phyloP scores from a whole-genome alignment of 2,329 filamentous ascomycete species.

The Salinomyces thailandicus region DNA sequence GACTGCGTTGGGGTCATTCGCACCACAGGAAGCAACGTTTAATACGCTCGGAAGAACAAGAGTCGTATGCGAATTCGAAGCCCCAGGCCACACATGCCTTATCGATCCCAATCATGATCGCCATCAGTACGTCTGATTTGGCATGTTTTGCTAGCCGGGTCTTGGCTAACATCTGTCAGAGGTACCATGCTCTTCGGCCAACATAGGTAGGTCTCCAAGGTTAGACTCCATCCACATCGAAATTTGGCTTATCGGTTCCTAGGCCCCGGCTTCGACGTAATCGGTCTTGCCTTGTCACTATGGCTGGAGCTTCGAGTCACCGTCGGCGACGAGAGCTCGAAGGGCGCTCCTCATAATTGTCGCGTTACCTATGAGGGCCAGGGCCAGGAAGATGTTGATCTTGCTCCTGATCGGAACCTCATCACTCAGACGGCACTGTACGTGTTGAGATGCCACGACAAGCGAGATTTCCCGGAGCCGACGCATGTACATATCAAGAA shows the following conservation, averaged over 20 bases:
- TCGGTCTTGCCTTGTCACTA: slow-evolving; percentile 85
- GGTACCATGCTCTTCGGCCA: slow-evolving; percentile 90
- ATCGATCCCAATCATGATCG: too few species aligned
- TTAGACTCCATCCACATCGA: too few species aligned
- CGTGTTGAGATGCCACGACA: slow-evolving; percentile 82
- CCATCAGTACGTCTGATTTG: neutral
- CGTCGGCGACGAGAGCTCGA: slow-evolving; percentile 51
- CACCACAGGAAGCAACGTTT: too few species aligned
- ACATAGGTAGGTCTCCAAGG: slow-evolving; percentile 55
- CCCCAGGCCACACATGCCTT: too few species aligned
- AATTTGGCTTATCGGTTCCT: neutral
- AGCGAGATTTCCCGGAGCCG: slow-evolving; percentile 70
- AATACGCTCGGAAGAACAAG: too few species aligned
- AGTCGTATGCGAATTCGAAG: too few species aligned
- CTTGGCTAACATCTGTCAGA: slow-evolving; percentile 10
- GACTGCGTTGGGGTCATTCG: too few species aligned
- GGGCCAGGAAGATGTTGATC: slow-evolving; percentile 65
- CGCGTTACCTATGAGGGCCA: slow-evolving; percentile 81
- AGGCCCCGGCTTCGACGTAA: slow-evolving; percentile 90
- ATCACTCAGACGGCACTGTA: slow-evolving; percentile 92
- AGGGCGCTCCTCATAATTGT: slow-evolving; percentile 64
- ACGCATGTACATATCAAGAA: slow-evolving; percentile 94
- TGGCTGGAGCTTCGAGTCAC: slow-evolving; percentile 84
- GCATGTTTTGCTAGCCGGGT: too few species aligned
- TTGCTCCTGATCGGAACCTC: slow-evolving; percentile 79